Conservation (phyloP, 306 rosid genomes). For the Fragaria vesca region DNA sequence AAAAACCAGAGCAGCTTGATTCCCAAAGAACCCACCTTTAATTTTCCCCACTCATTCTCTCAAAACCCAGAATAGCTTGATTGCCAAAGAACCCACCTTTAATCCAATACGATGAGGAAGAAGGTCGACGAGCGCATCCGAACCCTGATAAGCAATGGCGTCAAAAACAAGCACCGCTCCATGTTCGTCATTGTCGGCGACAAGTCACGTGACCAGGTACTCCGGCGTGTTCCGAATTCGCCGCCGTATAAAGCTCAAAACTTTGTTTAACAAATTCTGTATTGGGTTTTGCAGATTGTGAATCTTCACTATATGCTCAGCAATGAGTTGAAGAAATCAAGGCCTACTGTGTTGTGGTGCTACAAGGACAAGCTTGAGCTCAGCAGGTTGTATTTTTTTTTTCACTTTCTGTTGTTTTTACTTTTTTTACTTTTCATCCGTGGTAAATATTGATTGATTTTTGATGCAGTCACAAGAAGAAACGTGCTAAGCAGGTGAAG, state of each 20-base stretch:
- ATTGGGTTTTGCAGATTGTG: conserved; percentile 53
- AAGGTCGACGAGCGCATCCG: conserved; percentile 92
- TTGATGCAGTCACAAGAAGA: conserved; percentile 74
- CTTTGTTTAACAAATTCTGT: not conserved
- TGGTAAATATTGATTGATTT: conserved; percentile 18
- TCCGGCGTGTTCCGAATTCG: not conserved
- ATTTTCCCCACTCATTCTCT: not conserved
- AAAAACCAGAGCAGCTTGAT: too few species aligned
- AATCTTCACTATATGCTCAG: conserved; percentile 86
- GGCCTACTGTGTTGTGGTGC: conserved; percentile 86
- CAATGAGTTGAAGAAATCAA: conserved; percentile 75
- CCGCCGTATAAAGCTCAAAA: not conserved
- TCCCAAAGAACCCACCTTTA: not conserved
- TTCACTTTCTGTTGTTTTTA: too few species aligned
- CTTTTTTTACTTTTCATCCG: not conserved
- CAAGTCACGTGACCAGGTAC: conserved; percentile 91
- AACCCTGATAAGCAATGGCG: conserved; percentile 90
- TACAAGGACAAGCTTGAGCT: conserved; percentile 89
- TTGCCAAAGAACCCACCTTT: not conserved
- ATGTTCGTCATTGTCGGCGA: conserved; percentile 88
- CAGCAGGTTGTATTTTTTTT: conserved; percentile 60
- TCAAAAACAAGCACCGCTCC: conserved; percentile 75
- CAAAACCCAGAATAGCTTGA: too few species aligned
- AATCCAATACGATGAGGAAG: conserved; percentile 61
- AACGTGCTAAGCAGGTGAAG: conserved; percentile 78